phyloP scores from a whole-genome alignment of 2,329 filamentous ascomycete genomes.

The Septoria linicola region DNA sequence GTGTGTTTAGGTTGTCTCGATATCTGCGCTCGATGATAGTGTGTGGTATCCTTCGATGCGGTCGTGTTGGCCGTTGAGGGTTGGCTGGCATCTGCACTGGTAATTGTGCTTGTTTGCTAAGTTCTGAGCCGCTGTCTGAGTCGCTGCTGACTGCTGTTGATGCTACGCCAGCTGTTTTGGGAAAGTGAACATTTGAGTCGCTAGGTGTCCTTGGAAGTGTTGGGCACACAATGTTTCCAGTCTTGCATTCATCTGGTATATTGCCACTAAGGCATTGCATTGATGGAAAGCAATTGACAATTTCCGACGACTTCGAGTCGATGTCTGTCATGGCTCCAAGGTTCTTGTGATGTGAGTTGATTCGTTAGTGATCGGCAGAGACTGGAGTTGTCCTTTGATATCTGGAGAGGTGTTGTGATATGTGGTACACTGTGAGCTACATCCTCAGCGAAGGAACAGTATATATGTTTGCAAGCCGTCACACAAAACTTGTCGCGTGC shows the following conservation, averaged over 20 bases:
- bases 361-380: background rate
- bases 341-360: background rate
- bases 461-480: constrained; percentile 20
- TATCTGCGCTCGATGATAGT: constrained; percentile 50
- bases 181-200: constrained; percentile 18
- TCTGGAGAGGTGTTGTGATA: constrained; percentile 11
- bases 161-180: constrained; percentile 12
- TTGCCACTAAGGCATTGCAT: constrained; percentile 26
- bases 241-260: constrained; percentile 25
- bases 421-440: constrained; percentile 14
- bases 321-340: constrained; percentile 10
- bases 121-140: constrained; percentile 23
- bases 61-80: constrained; percentile 20
- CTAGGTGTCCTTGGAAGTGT: constrained; percentile 16
- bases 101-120: constrained; percentile 9
- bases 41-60: constrained; percentile 36
- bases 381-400: background rate
- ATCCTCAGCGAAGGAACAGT: constrained; percentile 15
- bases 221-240: constrained; percentile 24
- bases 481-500: constrained; percentile 8
- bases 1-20: constrained; percentile 48
- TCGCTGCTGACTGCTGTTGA: constrained; percentile 22
- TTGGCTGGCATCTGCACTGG: background rate
- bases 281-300: constrained; percentile 26
- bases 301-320: constrained; percentile 16